Evolutionary conservation across 2,329 filamentous ascomycete species (phyloP).

Genomic region (Aspergillus nomiae): DNA sequence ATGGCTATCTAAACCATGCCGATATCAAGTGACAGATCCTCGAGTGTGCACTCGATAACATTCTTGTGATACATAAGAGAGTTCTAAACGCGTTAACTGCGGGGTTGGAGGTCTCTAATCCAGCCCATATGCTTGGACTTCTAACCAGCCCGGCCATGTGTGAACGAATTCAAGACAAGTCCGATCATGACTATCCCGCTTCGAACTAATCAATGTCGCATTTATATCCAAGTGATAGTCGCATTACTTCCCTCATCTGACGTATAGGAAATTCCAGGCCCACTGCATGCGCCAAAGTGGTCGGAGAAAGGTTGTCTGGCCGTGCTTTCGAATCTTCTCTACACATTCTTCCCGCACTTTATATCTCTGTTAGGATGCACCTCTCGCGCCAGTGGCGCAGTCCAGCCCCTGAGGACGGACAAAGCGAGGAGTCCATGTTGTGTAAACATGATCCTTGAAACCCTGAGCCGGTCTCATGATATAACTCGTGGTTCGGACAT

Average conservation of each 20-base stretch:
- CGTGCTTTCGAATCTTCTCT: not conserved
- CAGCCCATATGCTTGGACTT: not conserved
- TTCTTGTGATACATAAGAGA: not conserved
- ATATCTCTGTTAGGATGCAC: no score
- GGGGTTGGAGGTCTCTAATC: no score
- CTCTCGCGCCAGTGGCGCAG: no score
- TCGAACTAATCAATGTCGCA: not conserved
- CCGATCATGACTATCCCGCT: no score
- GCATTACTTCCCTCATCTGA: not conserved
- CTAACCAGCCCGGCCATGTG: no score
- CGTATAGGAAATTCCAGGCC: no score
- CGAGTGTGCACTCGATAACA: no score
- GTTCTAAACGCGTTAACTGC: not conserved
- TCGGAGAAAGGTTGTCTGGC: not conserved
- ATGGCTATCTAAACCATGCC: not conserved
- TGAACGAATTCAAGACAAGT: not conserved
- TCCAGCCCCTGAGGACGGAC: rapidly evolving
- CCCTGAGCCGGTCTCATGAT: not conserved
- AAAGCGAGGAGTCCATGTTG: not conserved
- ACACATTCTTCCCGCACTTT: not conserved
- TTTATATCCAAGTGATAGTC: not conserved
- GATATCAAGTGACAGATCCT: not conserved
- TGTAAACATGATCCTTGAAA: not conserved
- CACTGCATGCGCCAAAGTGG: not conserved
- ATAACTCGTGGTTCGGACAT: no score